Percentiles rank a stretch among this genome's conserved stretches.
These are phyloP conservation scores for Zelonia costaricensis DNA, from an alignment of 208 protist species.

Conservation along the genomic window DNA sequence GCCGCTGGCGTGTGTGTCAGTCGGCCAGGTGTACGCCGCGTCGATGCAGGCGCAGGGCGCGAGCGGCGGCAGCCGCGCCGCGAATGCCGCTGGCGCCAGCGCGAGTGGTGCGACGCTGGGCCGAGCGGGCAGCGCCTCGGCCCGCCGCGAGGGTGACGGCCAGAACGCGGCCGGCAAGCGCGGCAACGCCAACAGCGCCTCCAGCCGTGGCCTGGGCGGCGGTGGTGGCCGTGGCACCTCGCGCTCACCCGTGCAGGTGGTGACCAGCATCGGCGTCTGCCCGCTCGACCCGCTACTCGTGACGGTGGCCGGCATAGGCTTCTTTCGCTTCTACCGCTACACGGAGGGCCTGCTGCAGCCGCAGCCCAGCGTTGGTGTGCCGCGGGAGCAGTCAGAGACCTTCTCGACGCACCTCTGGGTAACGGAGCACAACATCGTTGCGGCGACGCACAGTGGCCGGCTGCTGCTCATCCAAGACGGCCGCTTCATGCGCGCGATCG, in stretches of 20 bases:
- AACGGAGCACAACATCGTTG: constrained; percentile 73
- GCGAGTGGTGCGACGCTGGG: no score
- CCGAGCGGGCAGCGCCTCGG: neutral
- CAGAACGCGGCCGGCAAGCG: neutral
- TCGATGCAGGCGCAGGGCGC: constrained; percentile 1
- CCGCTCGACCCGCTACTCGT: constrained; percentile 87
- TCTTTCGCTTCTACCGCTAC: constrained; percentile 93
- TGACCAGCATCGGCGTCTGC: constrained; percentile 82
- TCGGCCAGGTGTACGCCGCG: constrained; percentile 20
- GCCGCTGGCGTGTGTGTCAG: constrained; percentile 67
- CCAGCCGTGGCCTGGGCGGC: neutral
- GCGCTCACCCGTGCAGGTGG: constrained; percentile 25
- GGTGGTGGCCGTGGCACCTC: neutral
- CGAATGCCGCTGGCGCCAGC: neutral
- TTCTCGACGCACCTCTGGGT: constrained; percentile 94
- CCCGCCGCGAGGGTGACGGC: neutral
- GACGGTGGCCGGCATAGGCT: constrained; percentile 88
- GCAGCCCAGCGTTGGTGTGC: constrained; percentile 48
- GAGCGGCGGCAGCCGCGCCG: neutral
- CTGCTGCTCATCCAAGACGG: constrained; percentile 84
- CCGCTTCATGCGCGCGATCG: constrained; percentile 50
- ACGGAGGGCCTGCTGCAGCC: constrained; percentile 86
- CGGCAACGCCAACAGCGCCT: neutral
- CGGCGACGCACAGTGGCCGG: constrained; percentile 82
- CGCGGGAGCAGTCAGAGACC: constrained; percentile 61